Conservation (phyloP, 164 flowering plant species). For the Umbilicus rupestris region DNA sequence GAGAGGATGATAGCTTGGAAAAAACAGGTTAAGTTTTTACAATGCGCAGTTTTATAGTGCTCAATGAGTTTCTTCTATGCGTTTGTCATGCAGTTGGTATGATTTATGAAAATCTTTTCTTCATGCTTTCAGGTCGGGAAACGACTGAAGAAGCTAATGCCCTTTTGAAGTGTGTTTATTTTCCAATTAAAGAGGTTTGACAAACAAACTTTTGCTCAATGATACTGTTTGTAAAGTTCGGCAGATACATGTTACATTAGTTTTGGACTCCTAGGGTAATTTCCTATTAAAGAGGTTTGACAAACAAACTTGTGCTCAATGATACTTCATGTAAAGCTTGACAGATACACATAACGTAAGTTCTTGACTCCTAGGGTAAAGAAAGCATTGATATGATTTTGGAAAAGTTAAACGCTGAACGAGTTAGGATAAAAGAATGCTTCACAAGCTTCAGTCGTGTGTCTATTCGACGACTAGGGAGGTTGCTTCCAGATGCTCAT, state of each 20-base stretch:
- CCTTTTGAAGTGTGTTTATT: constrained; percentile 63
- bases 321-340: not conserved
- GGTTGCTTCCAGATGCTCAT: constrained; percentile 85
- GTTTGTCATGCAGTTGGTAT: not conserved
- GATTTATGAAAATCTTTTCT: not conserved
- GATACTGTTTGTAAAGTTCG: too few relatives aligned
- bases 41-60: not conserved
- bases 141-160: constrained; percentile 48
- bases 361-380: constrained; percentile 38
- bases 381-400: constrained; percentile 56
- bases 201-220: too few relatives aligned
- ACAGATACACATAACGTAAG: not conserved
- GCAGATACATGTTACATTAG: too few relatives aligned
- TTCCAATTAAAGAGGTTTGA: constrained; percentile 57
- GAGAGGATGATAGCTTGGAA: constrained; percentile 8
- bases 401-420: constrained; percentile 37
- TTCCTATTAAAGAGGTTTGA: constrained; percentile 54
- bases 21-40: constrained; percentile 17
- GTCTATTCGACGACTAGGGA: constrained; percentile 65
- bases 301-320: not conserved
- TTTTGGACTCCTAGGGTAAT: too few relatives aligned
- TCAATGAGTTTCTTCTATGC: not conserved
- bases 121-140: constrained; percentile 12
- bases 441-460: constrained; percentile 54
- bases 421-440: constrained; percentile 26